Conservation (phyloP, 2,329 filamentous ascomycete species). For the Alternaria viburni region DNA sequence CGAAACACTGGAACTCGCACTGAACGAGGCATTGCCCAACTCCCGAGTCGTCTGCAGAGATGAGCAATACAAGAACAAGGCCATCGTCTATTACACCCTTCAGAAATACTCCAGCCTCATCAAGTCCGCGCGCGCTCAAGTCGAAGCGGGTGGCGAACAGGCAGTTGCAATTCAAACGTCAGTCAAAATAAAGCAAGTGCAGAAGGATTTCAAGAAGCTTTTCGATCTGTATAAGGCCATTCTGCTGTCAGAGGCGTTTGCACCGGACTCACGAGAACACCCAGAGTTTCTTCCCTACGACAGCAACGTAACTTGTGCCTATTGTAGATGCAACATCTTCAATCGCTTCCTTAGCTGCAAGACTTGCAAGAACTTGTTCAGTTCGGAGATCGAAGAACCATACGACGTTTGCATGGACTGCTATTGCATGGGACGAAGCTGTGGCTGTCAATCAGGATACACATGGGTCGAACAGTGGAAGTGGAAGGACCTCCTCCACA, state of each 20-base stretch:
- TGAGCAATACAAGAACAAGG: slow-evolving; percentile 98
- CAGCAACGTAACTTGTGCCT: slow-evolving; percentile 92
- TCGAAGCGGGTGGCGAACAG: slow-evolving; percentile 52
- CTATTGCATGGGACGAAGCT: slow-evolving; percentile 96
- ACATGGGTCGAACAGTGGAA: slow-evolving; percentile 93
- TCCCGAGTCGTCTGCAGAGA: slow-evolving; percentile 92
- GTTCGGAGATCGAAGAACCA: slow-evolving; percentile 76
- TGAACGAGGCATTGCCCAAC: slow-evolving; percentile 86
- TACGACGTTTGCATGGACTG: slow-evolving; percentile 99
- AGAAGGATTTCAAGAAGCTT: slow-evolving; percentile 80
- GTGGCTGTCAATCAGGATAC: slow-evolving; percentile 82
- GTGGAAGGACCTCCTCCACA: slow-evolving; percentile 77
- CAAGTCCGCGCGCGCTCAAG: slow-evolving; percentile 64
- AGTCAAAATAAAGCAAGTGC: slow-evolving; percentile 70
- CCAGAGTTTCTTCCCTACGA: slow-evolving; percentile 83
- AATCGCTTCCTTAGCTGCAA: slow-evolving; percentile 95
- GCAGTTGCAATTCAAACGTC: slow-evolving; percentile 47
- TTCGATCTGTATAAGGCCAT: slow-evolving; percentile 80
- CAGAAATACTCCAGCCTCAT: slow-evolving; percentile 73
- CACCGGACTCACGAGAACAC: slow-evolving; percentile 68
- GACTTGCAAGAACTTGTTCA: slow-evolving; percentile 72
- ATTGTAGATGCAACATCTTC: slow-evolving; percentile 95
- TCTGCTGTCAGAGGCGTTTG: slow-evolving; percentile 85
- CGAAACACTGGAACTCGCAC: slow-evolving; percentile 84
- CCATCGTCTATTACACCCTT: slow-evolving; percentile 88